Evolutionary conservation across 2,329 filamentous ascomycete species (phyloP), one percentile per base, ranked within the genome.

Genomic region (Escovopsis weberi): DNA sequence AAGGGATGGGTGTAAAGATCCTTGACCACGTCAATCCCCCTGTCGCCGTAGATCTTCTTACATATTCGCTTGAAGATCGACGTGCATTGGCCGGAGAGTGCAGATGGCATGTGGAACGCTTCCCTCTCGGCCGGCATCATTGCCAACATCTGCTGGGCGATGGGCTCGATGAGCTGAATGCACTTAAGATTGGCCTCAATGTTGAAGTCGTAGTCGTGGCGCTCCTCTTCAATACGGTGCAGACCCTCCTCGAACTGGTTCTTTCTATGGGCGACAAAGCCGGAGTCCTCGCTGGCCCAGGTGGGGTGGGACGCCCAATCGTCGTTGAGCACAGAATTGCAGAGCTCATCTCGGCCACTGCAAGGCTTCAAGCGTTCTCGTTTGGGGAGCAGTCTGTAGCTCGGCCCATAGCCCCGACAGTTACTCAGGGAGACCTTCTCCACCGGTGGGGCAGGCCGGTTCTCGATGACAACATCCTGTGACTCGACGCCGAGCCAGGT

Each of bases 291-390:
- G 1, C 89, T 96, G 2, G 89, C 91, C 91, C 91, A 98, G 0
- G 91, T 98, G 4, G 91, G 91, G 63, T 98, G 91, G 26, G 89
- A 96, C 2, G 91, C 91, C 91, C 91, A 98, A 51, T 95, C 85
- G 53, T 98, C 91, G 51, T 98, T 98, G 43, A 98, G 70, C 1
- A 98, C 89, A 23, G 82, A 81, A 51, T 85, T 82, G 64, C 91
- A 98, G 51, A 98, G 80, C 59, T 94, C 87, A 56, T 98, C 91
- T 38, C 91, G 83, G 10, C 91, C 91, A 56, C 85, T 91, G 65
- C 91, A 98, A 1, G 82, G 78, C 66, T 94, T 93, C 46, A 91
- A 78, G 10, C 87, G 82, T 59, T 96, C 91, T 43, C 87, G 72
- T 63, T 89, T 91, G 1, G 91, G 91, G 8, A 98, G 70, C 26